Conservation (phyloP, 2,329 filamentous ascomycete species). For the Trichoderma arundinaceum region DNA sequence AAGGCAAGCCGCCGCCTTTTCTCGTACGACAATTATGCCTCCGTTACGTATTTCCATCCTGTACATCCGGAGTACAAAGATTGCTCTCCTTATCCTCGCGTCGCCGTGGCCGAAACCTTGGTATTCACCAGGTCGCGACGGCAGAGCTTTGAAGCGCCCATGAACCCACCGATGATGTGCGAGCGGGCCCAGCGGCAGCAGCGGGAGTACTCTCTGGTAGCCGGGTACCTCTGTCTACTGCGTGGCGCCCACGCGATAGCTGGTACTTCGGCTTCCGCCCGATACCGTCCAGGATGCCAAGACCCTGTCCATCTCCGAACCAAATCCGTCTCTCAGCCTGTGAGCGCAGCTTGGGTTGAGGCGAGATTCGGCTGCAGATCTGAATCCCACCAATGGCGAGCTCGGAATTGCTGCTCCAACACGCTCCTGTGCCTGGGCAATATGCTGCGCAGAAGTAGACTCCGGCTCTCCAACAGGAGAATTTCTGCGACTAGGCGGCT, state of each 20-base stretch:
- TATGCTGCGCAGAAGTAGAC: constrained; percentile 11
- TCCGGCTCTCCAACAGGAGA: neutral
- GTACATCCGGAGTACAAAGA: constrained; percentile 17
- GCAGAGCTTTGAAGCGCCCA: neutral
- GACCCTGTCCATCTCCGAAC: constrained; percentile 13
- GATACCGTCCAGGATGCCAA: constrained; percentile 1
- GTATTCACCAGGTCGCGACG: constrained; percentile 18
- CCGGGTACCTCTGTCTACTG: neutral
- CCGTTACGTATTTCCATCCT: constrained; percentile 8
- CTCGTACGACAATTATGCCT: constrained; percentile 28
- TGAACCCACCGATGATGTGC: constrained; percentile 11
- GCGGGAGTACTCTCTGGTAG: constrained; percentile 2
- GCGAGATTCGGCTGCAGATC: constrained; percentile 15
- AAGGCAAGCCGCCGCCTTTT: neutral
- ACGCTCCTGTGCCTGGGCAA: constrained; percentile 1
- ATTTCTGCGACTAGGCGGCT: neutral
- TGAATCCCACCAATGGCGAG: constrained; percentile 19
- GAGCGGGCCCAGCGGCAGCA: constrained; percentile 6
- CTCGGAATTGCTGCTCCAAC: neutral
- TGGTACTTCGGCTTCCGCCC: neutral
- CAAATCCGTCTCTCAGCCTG: constrained; percentile 14
- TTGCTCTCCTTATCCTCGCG: neutral
- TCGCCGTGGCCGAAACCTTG: neutral
- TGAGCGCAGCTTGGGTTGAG: neutral
- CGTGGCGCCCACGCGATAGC: neutral